Percentiles rank a stretch among this genome's conserved stretches.
phyloP scores from a whole-genome alignment of 352 stramenopile genomes.

The Phytophthora constricta region DNA sequence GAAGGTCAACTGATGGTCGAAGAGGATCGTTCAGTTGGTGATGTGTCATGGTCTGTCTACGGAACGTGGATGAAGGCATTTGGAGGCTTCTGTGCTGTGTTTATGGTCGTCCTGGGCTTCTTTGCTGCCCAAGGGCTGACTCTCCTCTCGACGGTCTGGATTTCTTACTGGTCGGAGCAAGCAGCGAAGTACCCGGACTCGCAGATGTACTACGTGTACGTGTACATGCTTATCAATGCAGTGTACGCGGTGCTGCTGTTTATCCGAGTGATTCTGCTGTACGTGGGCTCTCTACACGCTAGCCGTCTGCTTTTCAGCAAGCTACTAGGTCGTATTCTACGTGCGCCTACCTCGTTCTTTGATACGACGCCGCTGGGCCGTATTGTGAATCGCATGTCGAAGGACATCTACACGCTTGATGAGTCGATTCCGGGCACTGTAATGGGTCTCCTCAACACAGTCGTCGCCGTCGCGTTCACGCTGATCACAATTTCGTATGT shows the following conservation, averaged over 20 bases:
- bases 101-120: conserved; percentile 64
- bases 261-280: conserved; percentile 64
- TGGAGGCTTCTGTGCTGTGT: conserved; percentile 53
- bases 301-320: conserved; percentile 66
- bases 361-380: conserved; percentile 68
- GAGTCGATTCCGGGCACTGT: conserved; percentile 56
- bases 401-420: conserved; percentile 70
- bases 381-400: conserved; percentile 69
- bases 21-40: conserved; percentile 76
- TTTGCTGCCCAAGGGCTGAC: conserved; percentile 56
- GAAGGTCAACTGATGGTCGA: conserved; percentile 65
- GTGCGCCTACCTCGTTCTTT: conserved; percentile 56
- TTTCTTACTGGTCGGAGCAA: conserved; percentile 95
- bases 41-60: conserved; percentile 76
- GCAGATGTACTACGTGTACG: conserved; percentile 82
- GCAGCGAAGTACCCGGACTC: conserved; percentile 54
- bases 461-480: conserved; percentile 54
- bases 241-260: conserved; percentile 65
- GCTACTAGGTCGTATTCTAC: conserved; percentile 68
- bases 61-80: conserved; percentile 72
- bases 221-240: conserved; percentile 84
- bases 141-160: conserved; percentile 83
- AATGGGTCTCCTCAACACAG: conserved; percentile 52
- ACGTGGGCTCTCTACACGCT: conserved; percentile 66
- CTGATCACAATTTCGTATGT: conserved; percentile 61